Evolutionary conservation across 2,329 filamentous ascomycete genomes (phyloP).

Genomic region (Aspergillus sclerotialis): DNA sequence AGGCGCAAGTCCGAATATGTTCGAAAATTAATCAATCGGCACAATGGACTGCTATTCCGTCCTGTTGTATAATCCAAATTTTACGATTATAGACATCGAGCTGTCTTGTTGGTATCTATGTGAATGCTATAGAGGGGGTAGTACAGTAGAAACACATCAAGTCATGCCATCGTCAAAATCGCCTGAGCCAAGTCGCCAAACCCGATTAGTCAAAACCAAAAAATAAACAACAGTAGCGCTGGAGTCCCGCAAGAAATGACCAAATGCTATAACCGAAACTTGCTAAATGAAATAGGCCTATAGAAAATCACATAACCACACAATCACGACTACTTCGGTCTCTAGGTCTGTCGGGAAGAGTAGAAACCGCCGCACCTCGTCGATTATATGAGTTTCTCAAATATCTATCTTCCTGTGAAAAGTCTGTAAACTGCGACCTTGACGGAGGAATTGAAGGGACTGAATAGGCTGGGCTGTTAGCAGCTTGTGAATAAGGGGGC

Average conservation of each 20-base stretch:
- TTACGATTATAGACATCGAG: no score
- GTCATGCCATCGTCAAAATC: neutral
- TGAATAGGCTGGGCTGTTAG: constrained; percentile 51
- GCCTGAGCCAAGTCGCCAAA: neutral
- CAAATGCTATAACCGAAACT: neutral
- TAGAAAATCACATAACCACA: constrained; percentile 30
- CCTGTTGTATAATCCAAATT: no score
- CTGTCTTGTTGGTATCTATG: constrained; percentile 1
- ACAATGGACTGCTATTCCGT: no score
- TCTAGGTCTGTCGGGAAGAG: constrained; percentile 14
- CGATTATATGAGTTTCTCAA: constrained; percentile 12
- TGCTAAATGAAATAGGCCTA: neutral
- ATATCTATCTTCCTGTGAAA: constrained; percentile 12
- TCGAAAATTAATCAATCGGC: no score
- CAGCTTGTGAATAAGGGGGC: constrained; percentile 60
- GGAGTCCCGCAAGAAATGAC: no score
- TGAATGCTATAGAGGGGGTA: no score
- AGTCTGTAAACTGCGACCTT: constrained; percentile 27
- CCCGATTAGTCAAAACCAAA: neutral
- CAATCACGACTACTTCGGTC: constrained; percentile 37
- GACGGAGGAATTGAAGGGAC: constrained; percentile 40
- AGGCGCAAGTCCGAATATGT: no score
- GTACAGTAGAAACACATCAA: neutral
- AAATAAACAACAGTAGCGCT: no score
- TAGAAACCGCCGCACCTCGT: constrained; percentile 8